These are phyloP conservation scores for Ceratocystis cacaofunesta DNA, from an alignment of 2,329 filamentous ascomycete genomes.

Conservation along the genomic window DNA sequence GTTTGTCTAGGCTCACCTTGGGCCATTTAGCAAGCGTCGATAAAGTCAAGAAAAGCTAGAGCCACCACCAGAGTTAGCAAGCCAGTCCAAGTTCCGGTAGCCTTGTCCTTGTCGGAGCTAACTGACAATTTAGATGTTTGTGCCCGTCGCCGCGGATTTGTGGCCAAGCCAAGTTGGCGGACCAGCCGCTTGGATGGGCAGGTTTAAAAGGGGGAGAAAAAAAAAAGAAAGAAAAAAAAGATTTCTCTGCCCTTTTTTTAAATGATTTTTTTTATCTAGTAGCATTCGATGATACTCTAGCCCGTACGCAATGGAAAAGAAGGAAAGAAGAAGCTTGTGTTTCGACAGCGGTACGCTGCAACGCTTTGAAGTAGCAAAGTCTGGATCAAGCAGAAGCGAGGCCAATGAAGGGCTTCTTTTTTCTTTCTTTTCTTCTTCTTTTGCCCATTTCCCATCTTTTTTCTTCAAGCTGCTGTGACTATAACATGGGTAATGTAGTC, in stretches of 20 bases:
- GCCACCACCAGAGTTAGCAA: too few species aligned
- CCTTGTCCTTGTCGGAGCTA: conserved; percentile 1
- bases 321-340: not conserved
- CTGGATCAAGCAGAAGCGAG: not conserved
- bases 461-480: conserved; percentile 9
- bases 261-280: not conserved
- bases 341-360: not conserved
- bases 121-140: conserved; percentile 2
- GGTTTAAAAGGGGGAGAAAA: not conserved
- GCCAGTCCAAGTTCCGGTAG: not conserved
- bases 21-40: not conserved
- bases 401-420: not conserved
- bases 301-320: not conserved
- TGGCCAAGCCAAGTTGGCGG: not conserved
- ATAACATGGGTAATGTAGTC: not conserved
- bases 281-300: too few species aligned
- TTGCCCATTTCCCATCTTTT: not conserved
- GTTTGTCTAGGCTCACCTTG: not conserved
- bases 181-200: not conserved
- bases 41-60: not conserved
- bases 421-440: not conserved
- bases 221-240: not conserved
- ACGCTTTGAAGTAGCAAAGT: not conserved
- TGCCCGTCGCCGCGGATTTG: not conserved
- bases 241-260: not conserved